A percentile compares a stretch with the other conserved stretches of the same genome.
Conservation (phyloP, 2,329 filamentous ascomycete species). For the Neopestalotiopsis clavispora region DNA sequence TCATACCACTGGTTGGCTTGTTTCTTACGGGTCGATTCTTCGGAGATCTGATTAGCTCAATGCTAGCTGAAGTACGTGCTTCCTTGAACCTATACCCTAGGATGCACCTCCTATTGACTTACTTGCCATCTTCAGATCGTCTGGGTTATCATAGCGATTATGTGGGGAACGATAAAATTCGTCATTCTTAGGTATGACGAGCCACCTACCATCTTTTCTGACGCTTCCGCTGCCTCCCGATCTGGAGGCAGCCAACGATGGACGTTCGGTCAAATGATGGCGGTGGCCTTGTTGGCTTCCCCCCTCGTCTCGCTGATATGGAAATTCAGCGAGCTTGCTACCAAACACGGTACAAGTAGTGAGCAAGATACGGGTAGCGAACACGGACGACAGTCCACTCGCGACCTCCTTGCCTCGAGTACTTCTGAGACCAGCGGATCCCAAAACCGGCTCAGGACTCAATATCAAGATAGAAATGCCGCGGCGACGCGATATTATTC, state of each 20-base stretch:
- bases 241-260: neutral
- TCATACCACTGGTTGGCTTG: neutral
- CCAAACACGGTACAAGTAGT: neutral
- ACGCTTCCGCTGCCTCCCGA: too few species aligned
- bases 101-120: neutral
- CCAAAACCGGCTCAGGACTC: neutral
- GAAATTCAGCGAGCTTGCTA: neutral
- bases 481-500: neutral
- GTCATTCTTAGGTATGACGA: neutral
- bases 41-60: neutral
- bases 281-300: neutral
- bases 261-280: neutral
- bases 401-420: too few species aligned
- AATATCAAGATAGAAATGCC: neutral
- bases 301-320: neutral
- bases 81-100: neutral
- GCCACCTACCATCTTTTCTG: neutral
- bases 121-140: neutral
- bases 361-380: neutral
- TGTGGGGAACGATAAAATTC: neutral
- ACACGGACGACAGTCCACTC: too few species aligned
- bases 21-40: neutral
- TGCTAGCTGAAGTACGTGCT: neutral
- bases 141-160: neutral
- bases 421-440: neutral